phyloP scores from a whole-genome alignment of 139 green algal genomes.

The Pseudopediastrum boryanum region DNA sequence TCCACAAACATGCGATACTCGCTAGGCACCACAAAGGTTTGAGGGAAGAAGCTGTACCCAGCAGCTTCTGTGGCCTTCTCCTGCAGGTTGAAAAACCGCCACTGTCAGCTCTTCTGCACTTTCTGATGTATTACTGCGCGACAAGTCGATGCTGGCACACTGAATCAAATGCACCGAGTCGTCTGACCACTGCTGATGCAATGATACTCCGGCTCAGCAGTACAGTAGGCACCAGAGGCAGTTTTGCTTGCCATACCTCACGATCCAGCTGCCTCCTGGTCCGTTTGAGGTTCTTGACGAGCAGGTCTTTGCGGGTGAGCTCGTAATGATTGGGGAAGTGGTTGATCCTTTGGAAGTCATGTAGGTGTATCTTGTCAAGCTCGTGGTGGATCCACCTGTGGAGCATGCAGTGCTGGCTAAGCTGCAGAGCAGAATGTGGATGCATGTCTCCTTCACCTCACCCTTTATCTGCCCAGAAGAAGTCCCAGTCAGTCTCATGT shows the following conservation, averaged over 20 bases:
- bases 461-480: constrained; percentile 71
- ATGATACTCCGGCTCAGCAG: too few relatives aligned
- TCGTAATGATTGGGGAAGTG: constrained; percentile 91
- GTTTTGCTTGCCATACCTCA: constrained; percentile 54
- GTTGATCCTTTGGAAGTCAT: constrained; percentile 84
- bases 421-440: not conserved
- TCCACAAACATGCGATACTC: constrained; percentile 89
- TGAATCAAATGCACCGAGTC: not conserved
- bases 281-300: constrained; percentile 89
- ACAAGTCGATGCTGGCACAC: not conserved
- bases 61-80: constrained; percentile 51
- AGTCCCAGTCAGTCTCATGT: constrained; percentile 61
- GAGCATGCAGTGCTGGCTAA: not conserved
- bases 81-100: constrained; percentile 36
- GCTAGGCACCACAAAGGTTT: constrained; percentile 70
- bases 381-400: constrained; percentile 69
- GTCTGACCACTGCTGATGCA: not conserved
- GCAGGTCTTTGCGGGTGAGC: constrained; percentile 86
- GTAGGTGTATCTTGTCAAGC: constrained; percentile 64
- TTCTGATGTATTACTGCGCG: too few relatives aligned
- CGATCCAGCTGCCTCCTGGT: constrained; percentile 62
- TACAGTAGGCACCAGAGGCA: too few relatives aligned
- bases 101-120: too few relatives aligned
- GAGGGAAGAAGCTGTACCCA: constrained; percentile 75
- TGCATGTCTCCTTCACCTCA: constrained; percentile 8